Conservation (phyloP, 2,329 filamentous ascomycete species). For the Curvularia eragrostidis region DNA sequence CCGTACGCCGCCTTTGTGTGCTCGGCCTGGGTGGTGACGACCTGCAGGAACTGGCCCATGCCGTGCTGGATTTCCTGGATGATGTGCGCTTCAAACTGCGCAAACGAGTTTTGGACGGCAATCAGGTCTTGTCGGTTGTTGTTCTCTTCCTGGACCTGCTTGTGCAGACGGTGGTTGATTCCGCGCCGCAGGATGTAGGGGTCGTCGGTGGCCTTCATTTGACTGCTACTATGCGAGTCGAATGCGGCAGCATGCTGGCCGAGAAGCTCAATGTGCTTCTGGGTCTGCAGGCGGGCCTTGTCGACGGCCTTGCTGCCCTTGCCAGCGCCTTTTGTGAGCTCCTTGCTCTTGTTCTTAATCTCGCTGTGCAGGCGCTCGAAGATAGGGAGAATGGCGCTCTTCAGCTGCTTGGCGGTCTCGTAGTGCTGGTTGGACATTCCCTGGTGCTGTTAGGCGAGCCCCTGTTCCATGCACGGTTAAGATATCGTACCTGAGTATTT, state of each 20-base stretch:
- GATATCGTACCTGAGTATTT: constrained; percentile 73
- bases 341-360: constrained; percentile 96
- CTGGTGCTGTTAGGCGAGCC: constrained; percentile 50
- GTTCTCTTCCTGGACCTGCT: constrained; percentile 94
- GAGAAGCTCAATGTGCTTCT: constrained; percentile 95
- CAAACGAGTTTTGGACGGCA: constrained; percentile 88
- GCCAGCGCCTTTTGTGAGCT: constrained; percentile 78
- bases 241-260: constrained; percentile 83
- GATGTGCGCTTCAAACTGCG: constrained; percentile 85
- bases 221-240: constrained; percentile 73
- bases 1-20: constrained; percentile 80
- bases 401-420: constrained; percentile 91
- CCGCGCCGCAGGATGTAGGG: constrained; percentile 87
- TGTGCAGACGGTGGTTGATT: constrained; percentile 82
- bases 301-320: constrained; percentile 91
- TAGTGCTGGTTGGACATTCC: constrained; percentile 85
- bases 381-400: constrained; percentile 82
- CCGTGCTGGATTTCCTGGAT: constrained; percentile 82
- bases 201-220: constrained; percentile 75
- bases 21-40: constrained; percentile 80
- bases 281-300: constrained; percentile 81
- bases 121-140: constrained; percentile 92
- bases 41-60: constrained; percentile 81
- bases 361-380: constrained; percentile 92
- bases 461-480: background rate